These are phyloP conservation scores for Nicotiana rustica DNA, from an alignment of 305 asterid species.

Conservation along the genomic window DNA sequence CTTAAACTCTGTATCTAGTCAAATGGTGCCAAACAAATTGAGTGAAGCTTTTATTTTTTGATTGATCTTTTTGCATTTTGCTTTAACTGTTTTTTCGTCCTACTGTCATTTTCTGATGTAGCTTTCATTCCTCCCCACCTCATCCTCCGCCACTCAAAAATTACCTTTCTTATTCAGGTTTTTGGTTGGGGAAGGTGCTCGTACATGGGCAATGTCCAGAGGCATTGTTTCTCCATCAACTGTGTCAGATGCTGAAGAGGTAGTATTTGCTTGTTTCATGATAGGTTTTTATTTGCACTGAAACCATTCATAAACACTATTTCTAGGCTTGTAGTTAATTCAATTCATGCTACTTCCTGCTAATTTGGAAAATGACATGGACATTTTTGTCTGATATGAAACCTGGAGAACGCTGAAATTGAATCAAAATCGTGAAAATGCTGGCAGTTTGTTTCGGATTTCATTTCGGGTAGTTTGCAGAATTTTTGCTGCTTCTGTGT, in stretches of 20 bases:
- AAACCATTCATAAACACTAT: not conserved
- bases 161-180: conserved; percentile 36
- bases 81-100: not conserved
- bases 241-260: conserved; percentile 64
- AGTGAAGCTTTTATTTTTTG: not conserved
- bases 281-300: not conserved
- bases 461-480: not conserved
- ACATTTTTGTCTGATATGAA: not conserved
- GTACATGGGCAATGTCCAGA: conserved; percentile 82
- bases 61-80: not conserved
- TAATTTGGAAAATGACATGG: conserved; percentile 4
- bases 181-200: conserved; percentile 95
- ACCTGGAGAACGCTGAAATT: not conserved
- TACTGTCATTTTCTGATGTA: not conserved
- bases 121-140: not conserved
- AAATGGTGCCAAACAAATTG: not conserved
- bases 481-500: not conserved
- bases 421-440: no score
- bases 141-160: not conserved
- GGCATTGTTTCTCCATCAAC: conserved; percentile 58
- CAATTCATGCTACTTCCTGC: not conserved
- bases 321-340: not conserved
- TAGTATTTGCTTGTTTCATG: conserved; percentile 38
- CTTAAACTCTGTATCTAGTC: not conserved
- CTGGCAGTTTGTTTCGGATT: no score